Evolutionary conservation across 2,329 filamentous ascomycete genomes (phyloP), one percentile per base, ranked within the genome.

Genomic region (Alternaria viburni): DNA sequence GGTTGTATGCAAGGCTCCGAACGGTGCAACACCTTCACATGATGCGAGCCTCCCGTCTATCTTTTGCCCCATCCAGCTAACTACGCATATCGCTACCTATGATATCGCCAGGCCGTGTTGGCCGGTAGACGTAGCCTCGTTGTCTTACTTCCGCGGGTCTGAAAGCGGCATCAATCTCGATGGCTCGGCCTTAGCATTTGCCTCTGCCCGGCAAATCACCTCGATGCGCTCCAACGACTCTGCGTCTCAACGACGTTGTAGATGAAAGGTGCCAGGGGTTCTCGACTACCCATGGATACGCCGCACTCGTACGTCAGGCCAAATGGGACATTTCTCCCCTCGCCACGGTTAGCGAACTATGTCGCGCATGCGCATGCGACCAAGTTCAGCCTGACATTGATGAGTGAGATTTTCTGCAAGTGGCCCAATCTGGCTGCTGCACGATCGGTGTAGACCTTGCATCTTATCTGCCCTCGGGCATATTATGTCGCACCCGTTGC

Each of bases 41-140:
- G 61, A 55, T 56, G 59, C 54, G 25, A 67, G 47, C 46, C 57
- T 60, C 44, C 51, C 55, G 62, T 54, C 59, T 58, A 44, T 69
- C 61, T 59, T 49, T 68, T 61, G 59, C 68, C 58, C 56, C 49
- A 65, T 69, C 60, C 13, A 68, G 67, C 61, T 10, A 43, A 41
- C 50, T 59, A 44, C 65, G 68, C 68, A 70, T 69, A 32, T 61
- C 58, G 45, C 54, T 57, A 56, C 52, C 32, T 41, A 23, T 41
- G 28, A 36, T 19, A 51, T 46, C 15, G 54, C 28, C 49, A 44
- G 43, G 28, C 54, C 30, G 30, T 57, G 25, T 46, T 50, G 60
- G 49, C 59, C 28, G 21, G 15, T 45, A 54, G 55, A 54, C 11
- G 19, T 25, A 47, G 49, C 43, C 59, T 59, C 17, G 49, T 45